These are phyloP conservation scores for Fusarium lateritium DNA, from an alignment of 2,329 filamentous ascomycete genomes.

Conservation along the genomic window DNA sequence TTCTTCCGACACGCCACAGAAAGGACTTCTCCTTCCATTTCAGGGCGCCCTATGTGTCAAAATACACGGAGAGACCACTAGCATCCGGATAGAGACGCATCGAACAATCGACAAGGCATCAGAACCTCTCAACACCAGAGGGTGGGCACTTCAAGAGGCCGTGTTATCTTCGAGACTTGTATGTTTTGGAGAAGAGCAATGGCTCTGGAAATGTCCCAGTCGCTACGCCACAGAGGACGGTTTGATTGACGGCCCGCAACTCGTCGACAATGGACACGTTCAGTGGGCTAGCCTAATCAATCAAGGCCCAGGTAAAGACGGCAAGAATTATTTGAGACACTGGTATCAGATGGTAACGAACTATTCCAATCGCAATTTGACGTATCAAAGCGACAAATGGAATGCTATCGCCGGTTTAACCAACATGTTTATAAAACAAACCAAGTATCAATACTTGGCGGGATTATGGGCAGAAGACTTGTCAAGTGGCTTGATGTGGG, in stretches of 20 bases:
- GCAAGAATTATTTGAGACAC: not conserved
- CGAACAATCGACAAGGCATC: not conserved
- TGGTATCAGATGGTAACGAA: slow-evolving; percentile 11
- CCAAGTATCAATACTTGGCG: not conserved
- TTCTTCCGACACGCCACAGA: not conserved
- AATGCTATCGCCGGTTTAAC: slow-evolving; percentile 13
- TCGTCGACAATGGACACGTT: not conserved
- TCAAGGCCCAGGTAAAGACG: not conserved
- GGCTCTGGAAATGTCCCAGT: slow-evolving; percentile 22
- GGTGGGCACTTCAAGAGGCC: slow-evolving; percentile 18
- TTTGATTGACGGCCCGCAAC: not conserved
- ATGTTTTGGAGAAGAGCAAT: slow-evolving; percentile 9
- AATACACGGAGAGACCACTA: not conserved
- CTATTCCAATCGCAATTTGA: slow-evolving; percentile 3
- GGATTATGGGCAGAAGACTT: slow-evolving; percentile 22
- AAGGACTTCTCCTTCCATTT: slow-evolving; percentile 11
- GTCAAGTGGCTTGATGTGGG: slow-evolving; percentile 4
- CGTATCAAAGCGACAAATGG: slow-evolving; percentile 1
- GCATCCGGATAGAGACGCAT: slow-evolving; percentile 3
- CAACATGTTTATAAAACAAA: not conserved
- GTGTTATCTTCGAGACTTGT: slow-evolving; percentile 1
- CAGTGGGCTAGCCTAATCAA: slow-evolving; percentile 2
- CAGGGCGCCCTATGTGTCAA: not conserved
- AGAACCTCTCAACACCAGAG: slow-evolving; percentile 4
- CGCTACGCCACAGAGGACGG: slow-evolving; percentile 14